phyloP scores from a whole-genome alignment of 1,284 basidiomycete genomes.

The Termitomyces sp. region DNA sequence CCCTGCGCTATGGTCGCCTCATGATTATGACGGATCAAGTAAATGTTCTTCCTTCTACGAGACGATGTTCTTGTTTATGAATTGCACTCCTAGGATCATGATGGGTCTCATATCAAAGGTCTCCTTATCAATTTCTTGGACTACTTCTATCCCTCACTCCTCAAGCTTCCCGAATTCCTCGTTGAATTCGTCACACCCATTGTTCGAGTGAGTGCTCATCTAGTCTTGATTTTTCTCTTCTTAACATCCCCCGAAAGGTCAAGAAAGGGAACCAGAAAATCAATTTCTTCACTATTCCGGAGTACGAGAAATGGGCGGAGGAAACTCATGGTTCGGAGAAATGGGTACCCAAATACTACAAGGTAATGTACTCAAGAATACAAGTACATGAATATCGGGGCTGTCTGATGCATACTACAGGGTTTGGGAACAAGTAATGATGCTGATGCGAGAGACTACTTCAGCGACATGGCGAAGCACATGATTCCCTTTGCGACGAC shows the following conservation, averaged over 20 bases:
- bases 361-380: conserved; percentile 47
- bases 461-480: conserved; percentile 88
- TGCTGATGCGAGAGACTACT: conserved; percentile 89
- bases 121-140: conserved; percentile 98
- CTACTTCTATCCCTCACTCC: conserved; percentile 93
- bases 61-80: conserved; percentile 11
- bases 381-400: neutral
- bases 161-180: conserved; percentile 89
- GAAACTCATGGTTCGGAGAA: conserved; percentile 74
- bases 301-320: conserved; percentile 93
- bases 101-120: conserved; percentile 99
- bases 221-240: neutral
- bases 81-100: conserved; percentile 77
- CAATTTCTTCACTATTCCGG: conserved; percentile 96
- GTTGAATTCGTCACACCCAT: conserved; percentile 99
- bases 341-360: conserved; percentile 96
- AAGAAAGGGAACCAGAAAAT: conserved; percentile 78
- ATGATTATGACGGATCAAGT: conserved; percentile 99
- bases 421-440: conserved; percentile 95
- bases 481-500: conserved; percentile 88
- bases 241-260: conserved; percentile 39
- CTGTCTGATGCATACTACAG: conserved; percentile 36
- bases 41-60: conserved; percentile 7
- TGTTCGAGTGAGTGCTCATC: conserved; percentile 68
- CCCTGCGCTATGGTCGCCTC: conserved; percentile 87